These are phyloP conservation scores for Alternaria postmessia DNA, from an alignment of 2,329 filamentous ascomycete species.

Conservation along the genomic window DNA sequence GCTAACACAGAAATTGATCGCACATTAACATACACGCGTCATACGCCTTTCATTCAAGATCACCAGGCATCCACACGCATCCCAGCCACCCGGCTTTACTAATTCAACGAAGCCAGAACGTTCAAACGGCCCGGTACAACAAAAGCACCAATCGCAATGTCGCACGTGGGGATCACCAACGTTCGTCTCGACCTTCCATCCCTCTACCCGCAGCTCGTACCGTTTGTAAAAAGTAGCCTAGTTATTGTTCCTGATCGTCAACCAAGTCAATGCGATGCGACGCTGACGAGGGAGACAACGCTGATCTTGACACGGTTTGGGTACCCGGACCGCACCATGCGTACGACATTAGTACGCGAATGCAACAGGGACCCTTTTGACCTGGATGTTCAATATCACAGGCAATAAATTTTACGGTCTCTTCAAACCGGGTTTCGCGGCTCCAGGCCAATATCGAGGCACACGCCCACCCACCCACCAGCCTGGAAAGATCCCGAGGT, in stretches of 20 bases:
- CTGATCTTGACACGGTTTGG: constrained; percentile 3
- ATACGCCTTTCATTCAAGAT: background rate
- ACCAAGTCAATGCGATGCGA: constrained; percentile 8
- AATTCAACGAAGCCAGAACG: constrained; percentile 8
- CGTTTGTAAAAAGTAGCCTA: constrained; percentile 7
- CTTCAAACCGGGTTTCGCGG: constrained; percentile 10
- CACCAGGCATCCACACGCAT: constrained; percentile 6
- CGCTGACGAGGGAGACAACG: constrained; percentile 1
- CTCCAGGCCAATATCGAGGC: constrained; percentile 15
- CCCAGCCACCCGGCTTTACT: constrained; percentile 11
- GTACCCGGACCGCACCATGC: constrained; percentile 5
- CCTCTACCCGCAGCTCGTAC: constrained; percentile 10
- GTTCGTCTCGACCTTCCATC: constrained; percentile 7
- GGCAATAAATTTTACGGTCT: constrained; percentile 2
- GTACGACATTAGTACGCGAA: constrained; percentile 2
- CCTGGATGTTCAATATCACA: constrained; percentile 5
- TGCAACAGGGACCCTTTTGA: background rate
- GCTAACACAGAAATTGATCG: constrained; percentile 10
- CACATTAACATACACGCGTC: constrained; percentile 1
- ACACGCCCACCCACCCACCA: constrained; percentile 9
- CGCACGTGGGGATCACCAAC: constrained; percentile 9
- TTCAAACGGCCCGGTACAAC: constrained; percentile 8
- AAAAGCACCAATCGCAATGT: constrained; percentile 14
- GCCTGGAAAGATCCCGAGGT: constrained; percentile 26
- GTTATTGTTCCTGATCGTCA: background rate